Base-by-base conservation (phyloP, 257 asterid genomes). In the Verbascum thapsus region DNA sequence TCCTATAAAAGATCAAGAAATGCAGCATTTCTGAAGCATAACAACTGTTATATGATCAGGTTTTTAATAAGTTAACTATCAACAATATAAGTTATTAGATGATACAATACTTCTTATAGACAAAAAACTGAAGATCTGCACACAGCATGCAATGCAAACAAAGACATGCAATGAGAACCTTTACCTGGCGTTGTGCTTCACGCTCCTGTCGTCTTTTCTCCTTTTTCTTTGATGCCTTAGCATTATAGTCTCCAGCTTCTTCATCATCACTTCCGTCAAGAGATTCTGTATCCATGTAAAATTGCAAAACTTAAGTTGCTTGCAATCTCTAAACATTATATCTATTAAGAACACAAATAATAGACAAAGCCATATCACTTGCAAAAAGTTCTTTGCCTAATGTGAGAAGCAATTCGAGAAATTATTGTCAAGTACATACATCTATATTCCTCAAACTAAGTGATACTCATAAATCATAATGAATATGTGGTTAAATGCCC, bases 181-280 rank as follows among this genome's bases (percentile, higher is more conserved):
- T 69, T 53, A 87, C 99, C 86, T 87, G 97, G 56, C 97, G 83
- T 58, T 88, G 97, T 44, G 95, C 95, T 60, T 87, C 99, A 50
- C 95, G 82, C 79, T 94, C 99, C 69, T 90, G 97, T 12, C 94
- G 76, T 78, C 74, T 94, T 90, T 78, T 94, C 72, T 87, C 97
- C 84, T 70, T 90, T 69, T 85, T 94, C 83, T 66, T 90, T 19
- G 88, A 81, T 34, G 73, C 85, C 76, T 74, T 87, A 44, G 88
- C 83, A 72, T 81, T 49, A 58, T 79, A 71, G 43, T 87, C 90
- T 40, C 65, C 97, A 50, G 64, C 85, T 38, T 35, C 96, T 67
- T 92, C 97, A 39, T 85, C 95, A 53, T 90, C 99, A 68, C 95
- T 90, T 72, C 58, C 99, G 72, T 79, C 96, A 48, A 4, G 60